Base-by-base conservation (phyloP, 2,329 filamentous ascomycete genomes). In the Diplodia seriata region DNA sequence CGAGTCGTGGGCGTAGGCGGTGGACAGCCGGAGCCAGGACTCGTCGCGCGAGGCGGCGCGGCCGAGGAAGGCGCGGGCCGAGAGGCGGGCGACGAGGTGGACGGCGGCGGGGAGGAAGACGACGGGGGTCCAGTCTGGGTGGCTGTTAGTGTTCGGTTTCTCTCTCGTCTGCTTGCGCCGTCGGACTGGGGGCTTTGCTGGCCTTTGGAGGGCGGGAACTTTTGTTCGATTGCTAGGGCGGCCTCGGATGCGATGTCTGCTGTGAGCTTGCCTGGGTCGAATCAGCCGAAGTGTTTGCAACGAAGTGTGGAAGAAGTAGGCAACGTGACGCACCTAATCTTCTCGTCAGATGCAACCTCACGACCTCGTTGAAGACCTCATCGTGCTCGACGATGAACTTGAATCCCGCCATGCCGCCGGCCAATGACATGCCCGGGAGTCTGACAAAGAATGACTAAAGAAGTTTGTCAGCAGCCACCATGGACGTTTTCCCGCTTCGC, bases 31-130 rank as follows among this genome's bases (percentile, higher is more conserved):
- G 7, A 59, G 20, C 56, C 56, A 59, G 4, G 43, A 23, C 7
- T 26, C 20, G 20, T 59, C 15, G 14, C 56, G 56, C 20, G 36
- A 47, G 7, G 43, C 11, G 20, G 29, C 15, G 6, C 47, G 14
- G 23, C 56, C 56, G 2, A 59, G 38, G 23, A 59, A 59, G 56
- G 40, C 38, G 7, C 36, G 56, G 4, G 56, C 56, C 7, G 56
- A 59, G 9, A 59, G 38, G 7, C 38, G 20, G 20, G 38, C 40
- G 12, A 59, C 38, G 9, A 59, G 12, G 15, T 47, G n/a, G 1
- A 59, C 56, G 8, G 56, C 56, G 1, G 18, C 18, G 8, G 56
- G 20, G 11, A 43, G 40, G 20, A 59, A 59, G 6, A 18, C 20
- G 7, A 18, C 18, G n/a, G n/a, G 14, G 12, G 14, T 59, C 56